Conservation (phyloP, 106 monocot genomes). For the Dioscorea zingiberensis region DNA sequence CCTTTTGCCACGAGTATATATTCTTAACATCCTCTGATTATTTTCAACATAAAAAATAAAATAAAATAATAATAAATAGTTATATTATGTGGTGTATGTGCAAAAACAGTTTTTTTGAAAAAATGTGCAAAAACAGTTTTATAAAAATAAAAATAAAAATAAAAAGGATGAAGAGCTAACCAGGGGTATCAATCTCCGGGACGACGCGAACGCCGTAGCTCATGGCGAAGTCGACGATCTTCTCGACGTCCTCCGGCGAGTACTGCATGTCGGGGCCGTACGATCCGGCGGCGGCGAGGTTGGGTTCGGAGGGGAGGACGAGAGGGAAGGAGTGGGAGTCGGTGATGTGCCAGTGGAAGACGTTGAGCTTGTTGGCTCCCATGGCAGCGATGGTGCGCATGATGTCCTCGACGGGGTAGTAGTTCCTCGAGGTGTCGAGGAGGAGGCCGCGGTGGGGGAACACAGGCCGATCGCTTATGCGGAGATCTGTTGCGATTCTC, state of each 20-base stretch:
- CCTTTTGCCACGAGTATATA: too few species aligned
- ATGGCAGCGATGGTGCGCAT: conserved; percentile 67
- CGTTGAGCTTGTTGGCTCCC: conserved; percentile 76
- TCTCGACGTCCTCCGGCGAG: conserved; percentile 40
- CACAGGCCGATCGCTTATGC: conserved; percentile 32
- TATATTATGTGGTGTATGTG: too few species aligned
- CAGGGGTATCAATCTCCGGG: conserved; percentile 85
- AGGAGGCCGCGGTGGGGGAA: conserved; percentile 77
- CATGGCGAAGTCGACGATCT: conserved; percentile 45
- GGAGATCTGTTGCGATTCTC: not conserved
- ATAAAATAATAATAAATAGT: too few species aligned
- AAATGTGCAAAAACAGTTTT: too few species aligned
- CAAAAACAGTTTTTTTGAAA: too few species aligned
- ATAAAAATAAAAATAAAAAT: not conserved
- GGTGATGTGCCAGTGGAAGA: conserved; percentile 88
- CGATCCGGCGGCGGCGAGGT: conserved; percentile 53
- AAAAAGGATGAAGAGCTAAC: conserved; percentile 12
- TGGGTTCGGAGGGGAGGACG: conserved; percentile 57
- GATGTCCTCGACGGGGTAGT: conserved; percentile 56
- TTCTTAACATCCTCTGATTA: too few species aligned
- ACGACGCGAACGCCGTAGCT: conserved; percentile 57
- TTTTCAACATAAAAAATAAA: too few species aligned
- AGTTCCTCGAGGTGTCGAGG: conserved; percentile 84
- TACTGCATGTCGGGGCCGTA: conserved; percentile 58
- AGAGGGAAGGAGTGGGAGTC: conserved; percentile 90